Percentiles rank a stretch among this genome's conserved stretches.
Conservation (phyloP, 768 basidiomycete genomes). For the Leccinum barrowsii region DNA sequence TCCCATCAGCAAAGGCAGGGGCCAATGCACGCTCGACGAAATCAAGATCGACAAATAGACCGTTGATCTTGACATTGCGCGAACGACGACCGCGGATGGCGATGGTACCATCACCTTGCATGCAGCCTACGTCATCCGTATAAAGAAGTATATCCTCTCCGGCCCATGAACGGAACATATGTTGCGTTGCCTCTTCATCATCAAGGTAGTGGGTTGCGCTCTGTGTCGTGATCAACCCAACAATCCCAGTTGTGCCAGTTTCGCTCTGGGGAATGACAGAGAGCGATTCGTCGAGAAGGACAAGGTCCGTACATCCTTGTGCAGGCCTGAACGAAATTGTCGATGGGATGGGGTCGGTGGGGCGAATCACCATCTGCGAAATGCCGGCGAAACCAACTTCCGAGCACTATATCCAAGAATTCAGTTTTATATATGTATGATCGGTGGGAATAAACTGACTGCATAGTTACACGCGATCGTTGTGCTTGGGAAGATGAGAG, state of each 20-base stretch:
- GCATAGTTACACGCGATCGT: conserved; percentile 16
- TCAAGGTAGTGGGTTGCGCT: conserved; percentile 13
- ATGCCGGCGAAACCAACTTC: conserved; percentile 16
- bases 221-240: conserved; percentile 11
- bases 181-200: conserved; percentile 11
- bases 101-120: conserved; percentile 15
- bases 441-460: neutral
- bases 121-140: conserved; percentile 15
- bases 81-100: conserved; percentile 12
- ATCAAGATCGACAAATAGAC: conserved; percentile 15
- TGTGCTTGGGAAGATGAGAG: conserved; percentile 8
- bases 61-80: conserved; percentile 16
- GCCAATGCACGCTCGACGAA: conserved; percentile 16
- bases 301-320: conserved; percentile 8
- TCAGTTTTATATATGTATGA: neutral
- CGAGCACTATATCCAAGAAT: conserved; percentile 5
- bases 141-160: conserved; percentile 13
- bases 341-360: conserved; percentile 13
- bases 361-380: conserved; percentile 12
- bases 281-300: conserved; percentile 15
- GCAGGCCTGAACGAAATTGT: conserved; percentile 10
- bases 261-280: conserved; percentile 6
- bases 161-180: conserved; percentile 16
- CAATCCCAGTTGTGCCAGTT: conserved; percentile 5
- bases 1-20: conserved; percentile 8